phyloP scores from a whole-genome alignment of 352 stramenopile genomes.

The Phytophthora pini region DNA sequence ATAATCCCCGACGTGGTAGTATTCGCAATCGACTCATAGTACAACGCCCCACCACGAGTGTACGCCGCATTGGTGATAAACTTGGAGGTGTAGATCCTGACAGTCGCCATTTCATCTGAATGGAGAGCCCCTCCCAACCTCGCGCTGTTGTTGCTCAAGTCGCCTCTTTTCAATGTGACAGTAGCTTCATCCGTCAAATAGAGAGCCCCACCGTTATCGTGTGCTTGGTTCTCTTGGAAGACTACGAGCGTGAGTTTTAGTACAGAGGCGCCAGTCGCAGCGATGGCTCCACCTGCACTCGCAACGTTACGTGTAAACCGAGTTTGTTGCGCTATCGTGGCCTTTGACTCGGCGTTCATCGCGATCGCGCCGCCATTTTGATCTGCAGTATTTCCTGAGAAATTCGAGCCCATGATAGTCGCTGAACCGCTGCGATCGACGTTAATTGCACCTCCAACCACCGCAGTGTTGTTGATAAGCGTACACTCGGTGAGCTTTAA shows the following conservation, averaged over 20 bases:
- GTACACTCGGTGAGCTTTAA: conserved; percentile 39
- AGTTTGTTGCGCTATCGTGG: conserved; percentile 20
- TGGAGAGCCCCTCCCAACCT: conserved; percentile 50
- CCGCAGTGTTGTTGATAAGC: conserved; percentile 59
- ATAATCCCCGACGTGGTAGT: conserved; percentile 28
- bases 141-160: conserved; percentile 42
- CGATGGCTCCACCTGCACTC: conserved; percentile 37
- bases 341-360: conserved; percentile 19
- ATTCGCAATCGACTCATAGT: conserved; percentile 42
- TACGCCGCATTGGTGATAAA: conserved; percentile 48
- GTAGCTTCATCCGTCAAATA: conserved; percentile 35
- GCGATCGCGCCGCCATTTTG: conserved; percentile 52
- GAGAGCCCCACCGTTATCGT: conserved; percentile 39
- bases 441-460: conserved; percentile 51
- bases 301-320: conserved; percentile 53
- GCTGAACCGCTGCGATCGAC: conserved; percentile 43
- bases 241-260: conserved; percentile 15
- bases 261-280: conserved; percentile 13
- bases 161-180: conserved; percentile 19
- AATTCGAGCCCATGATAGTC: conserved; percentile 28
- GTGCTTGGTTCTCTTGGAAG: conserved; percentile 37
- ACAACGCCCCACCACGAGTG: conserved; percentile 56
- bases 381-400: conserved; percentile 57
- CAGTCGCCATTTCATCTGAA: conserved; percentile 21
- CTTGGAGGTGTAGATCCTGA: conserved; percentile 21